These are phyloP conservation scores for Punica granatum DNA, from an alignment of 345 rosid genomes.

Conservation along the genomic window DNA sequence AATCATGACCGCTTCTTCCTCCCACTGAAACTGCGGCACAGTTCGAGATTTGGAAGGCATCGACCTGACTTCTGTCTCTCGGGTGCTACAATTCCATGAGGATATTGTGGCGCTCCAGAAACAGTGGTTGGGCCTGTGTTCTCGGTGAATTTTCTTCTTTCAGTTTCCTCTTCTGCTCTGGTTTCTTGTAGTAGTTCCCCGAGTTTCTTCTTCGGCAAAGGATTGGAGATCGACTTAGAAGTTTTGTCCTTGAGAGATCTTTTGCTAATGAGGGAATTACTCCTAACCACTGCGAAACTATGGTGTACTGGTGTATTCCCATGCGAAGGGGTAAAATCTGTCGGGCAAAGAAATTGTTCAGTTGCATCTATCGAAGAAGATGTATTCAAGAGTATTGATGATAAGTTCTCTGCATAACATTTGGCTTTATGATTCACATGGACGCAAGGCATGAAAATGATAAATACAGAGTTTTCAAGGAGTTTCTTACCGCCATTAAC, in stretches of 20 bases:
- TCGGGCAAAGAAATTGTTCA: background rate
- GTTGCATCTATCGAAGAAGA: too few relatives aligned
- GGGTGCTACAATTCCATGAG: background rate
- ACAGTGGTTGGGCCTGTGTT: background rate
- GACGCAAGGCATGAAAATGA: background rate
- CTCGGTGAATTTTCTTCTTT: background rate
- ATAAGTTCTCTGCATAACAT: background rate
- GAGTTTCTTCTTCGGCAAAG: conserved; percentile 65
- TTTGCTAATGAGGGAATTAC: conserved; percentile 29
- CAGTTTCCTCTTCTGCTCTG: conserved; percentile 24
- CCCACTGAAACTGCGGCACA: conserved; percentile 51
- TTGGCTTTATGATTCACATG: background rate
- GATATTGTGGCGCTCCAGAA: background rate
- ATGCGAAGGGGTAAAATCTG: conserved; percentile 89
- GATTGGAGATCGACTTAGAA: conserved; percentile 29
- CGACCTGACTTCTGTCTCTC: conserved; percentile 18
- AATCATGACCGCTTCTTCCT: conserved; percentile 52
- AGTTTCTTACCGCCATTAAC: conserved; percentile 73
- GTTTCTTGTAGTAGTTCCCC: conserved; percentile 64
- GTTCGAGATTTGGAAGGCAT: conserved; percentile 70
- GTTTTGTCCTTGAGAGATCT: conserved; percentile 14
- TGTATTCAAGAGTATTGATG: too few relatives aligned
- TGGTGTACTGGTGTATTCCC: conserved; percentile 79
- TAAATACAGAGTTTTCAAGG: background rate
- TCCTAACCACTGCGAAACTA: conserved; percentile 17